Base-by-base conservation (phyloP, 2,329 filamentous ascomycete species). In the Cladosporium sp. region DNA sequence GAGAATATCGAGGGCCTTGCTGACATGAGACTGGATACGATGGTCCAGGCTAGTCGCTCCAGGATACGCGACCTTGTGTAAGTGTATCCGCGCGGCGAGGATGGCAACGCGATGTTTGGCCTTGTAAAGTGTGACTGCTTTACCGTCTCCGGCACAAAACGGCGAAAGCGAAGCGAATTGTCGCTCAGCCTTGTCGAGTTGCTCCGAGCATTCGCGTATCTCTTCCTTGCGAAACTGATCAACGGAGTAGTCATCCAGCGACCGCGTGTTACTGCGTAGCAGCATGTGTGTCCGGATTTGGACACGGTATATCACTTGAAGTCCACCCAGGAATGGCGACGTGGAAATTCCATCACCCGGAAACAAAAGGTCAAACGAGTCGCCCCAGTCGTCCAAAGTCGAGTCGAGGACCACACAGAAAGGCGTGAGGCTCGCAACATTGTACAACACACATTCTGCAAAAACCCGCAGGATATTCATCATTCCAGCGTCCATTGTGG, bases 391-490 rank as follows among this genome's bases (percentile, higher is more conserved):
- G 12, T 33, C 58, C 26, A 67, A 62, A 3, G 31, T 49, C 10
- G 31, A 14, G 16, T 18, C 23, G 5, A 57, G 21, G 16, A n/a
- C 33, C n/a, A 63, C 29, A 5, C 64, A 56, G 14, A 65, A 69
- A 2, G 64, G 64, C 8, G 66, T 64, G 14, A 67, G 28, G 1
- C 44, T 62, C 8, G 64, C 68, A 16, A 69, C n/a, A 12, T 66
- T 70, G 62, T 63, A 68, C n/a, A 68, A 65, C 7, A 68, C 64
- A 35, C 65, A 65, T 40, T 70, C 68, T 37, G 68, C 68, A 21
- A 66, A 44, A 21, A 70, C 57, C 14, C 68, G 67, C 35, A 68
- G 67, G 31, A 68, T 33, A 10, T 64, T 66, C 40, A 67, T 29
- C 31, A 66, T 35, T 7, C 35, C 52, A 2, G 49, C 1, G 23